Conservation (phyloP, 805 yeast species). For the Metschnikowia baotianmanensis region DNA sequence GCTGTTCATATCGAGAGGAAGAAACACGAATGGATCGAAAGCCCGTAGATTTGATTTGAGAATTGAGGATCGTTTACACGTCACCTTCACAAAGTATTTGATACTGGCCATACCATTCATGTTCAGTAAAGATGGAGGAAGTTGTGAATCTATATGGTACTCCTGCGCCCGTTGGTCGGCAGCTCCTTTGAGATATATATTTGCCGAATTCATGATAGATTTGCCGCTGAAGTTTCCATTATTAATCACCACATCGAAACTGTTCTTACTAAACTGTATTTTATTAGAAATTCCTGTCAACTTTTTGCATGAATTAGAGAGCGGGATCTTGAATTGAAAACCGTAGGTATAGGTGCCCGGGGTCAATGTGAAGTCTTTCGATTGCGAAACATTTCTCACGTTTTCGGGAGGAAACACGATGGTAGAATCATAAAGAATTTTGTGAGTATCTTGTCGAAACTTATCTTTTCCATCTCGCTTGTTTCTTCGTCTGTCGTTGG, state of each 20-base stretch:
- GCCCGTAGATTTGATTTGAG: conserved; percentile 47
- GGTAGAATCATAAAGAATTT: conserved; percentile 46
- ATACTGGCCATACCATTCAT: conserved; percentile 34
- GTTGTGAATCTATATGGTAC: conserved; percentile 13
- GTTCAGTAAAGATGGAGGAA: conserved; percentile 16
- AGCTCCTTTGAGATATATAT: conserved; percentile 3
- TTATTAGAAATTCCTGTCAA: conserved; percentile 33
- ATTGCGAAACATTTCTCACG: conserved; percentile 40
- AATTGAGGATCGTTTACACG: conserved; percentile 52
- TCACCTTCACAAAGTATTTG: conserved; percentile 58
- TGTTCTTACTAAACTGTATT: conserved; percentile 29
- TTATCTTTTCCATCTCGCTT: conserved; percentile 16
- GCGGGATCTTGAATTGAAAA: conserved; percentile 46
- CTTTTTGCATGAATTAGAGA: conserved; percentile 34
- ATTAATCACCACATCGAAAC: conserved; percentile 29
- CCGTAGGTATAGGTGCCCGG: conserved; percentile 53
- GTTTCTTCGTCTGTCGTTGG: conserved; percentile 14
- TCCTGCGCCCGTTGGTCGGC: not conserved
- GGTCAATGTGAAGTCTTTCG: conserved; percentile 45
- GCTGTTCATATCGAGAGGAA: conserved; percentile 45
- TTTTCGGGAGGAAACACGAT: conserved; percentile 54
- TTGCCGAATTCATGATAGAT: conserved; percentile 24
- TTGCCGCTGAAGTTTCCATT: conserved; percentile 23
- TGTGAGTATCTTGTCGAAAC: conserved; percentile 39
- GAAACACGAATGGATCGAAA: conserved; percentile 49